Percentiles rank a stretch among this genome's conserved stretches.
phyloP scores from a whole-genome alignment of 1,284 basidiomycete species.

The Xerocomus nothofagi region DNA sequence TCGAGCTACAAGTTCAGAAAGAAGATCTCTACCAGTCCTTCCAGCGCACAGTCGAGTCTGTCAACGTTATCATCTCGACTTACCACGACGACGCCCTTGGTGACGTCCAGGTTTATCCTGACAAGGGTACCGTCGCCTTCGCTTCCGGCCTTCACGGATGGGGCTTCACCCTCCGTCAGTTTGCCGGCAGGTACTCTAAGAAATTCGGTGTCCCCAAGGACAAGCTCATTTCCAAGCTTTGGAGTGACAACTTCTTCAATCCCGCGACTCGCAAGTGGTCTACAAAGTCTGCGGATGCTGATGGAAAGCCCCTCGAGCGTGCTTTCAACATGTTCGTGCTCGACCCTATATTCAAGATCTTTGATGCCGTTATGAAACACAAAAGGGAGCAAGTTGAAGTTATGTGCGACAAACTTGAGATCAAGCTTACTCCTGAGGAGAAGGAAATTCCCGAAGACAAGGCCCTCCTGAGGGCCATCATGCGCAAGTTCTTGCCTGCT shows the following conservation, averaged over 20 bases:
- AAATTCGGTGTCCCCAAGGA: conserved; percentile 99
- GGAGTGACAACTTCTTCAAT: conserved; percentile 99
- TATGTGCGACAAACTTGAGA: conserved; percentile 97
- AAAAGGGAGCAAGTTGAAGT: conserved; percentile 89
- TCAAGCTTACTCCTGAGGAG: conserved; percentile 90
- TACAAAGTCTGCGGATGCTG: conserved; percentile 73
- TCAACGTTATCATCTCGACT: conserved; percentile 99
- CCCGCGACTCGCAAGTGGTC: conserved; percentile 97
- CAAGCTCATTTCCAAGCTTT: conserved; percentile 97
- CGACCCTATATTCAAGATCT: conserved; percentile 99
- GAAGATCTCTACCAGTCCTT: conserved; percentile 99
- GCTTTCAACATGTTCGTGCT: conserved; percentile 97
- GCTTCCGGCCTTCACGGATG: conserved; percentile 99
- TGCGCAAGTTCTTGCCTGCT: conserved; percentile 99
- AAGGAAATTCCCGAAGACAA: conserved; percentile 91
- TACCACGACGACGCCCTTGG: conserved; percentile 95
- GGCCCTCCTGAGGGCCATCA: conserved; percentile 94
- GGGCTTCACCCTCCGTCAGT: conserved; percentile 99
- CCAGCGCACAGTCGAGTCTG: conserved; percentile 95
- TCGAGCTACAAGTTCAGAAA: conserved; percentile 97
- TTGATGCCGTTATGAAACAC: conserved; percentile 99
- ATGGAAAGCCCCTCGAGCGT: conserved; percentile 90
- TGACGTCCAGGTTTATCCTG: conserved; percentile 99
- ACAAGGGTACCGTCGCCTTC: conserved; percentile 98
- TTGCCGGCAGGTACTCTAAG: conserved; percentile 94